A percentile compares a stretch with the other conserved stretches of the same genome.
Conservation (phyloP, 352 stramenopile genomes). For the Pythium sp. region DNA sequence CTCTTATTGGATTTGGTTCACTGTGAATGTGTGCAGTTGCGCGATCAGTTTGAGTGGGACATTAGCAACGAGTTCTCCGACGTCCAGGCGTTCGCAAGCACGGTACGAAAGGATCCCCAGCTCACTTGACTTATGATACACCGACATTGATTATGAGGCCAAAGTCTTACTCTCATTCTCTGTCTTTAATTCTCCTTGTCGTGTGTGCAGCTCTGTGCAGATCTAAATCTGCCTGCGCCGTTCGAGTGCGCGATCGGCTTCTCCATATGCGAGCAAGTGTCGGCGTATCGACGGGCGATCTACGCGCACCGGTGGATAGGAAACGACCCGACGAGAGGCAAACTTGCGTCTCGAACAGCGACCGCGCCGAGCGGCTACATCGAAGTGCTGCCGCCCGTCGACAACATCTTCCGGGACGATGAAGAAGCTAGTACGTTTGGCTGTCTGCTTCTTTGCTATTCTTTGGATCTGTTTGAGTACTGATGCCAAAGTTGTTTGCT, state of each 20-base stretch:
- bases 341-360: conserved; percentile 18
- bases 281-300: conserved; percentile 54
- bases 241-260: conserved; percentile 71
- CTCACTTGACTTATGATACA: not conserved
- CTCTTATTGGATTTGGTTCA: not conserved
- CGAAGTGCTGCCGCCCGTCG: conserved; percentile 46
- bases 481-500: not conserved
- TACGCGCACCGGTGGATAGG: conserved; percentile 58
- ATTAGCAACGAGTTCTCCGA: conserved; percentile 49
- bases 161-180: not conserved
- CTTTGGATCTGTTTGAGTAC: not conserved
- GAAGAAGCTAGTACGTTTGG: conserved; percentile 35
- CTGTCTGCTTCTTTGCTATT: not conserved
- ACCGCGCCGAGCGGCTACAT: conserved; percentile 37
- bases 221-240: conserved; percentile 47
- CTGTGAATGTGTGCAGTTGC: conserved; percentile 33
- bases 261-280: conserved; percentile 73
- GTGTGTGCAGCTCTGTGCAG: conserved; percentile 36
- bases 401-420: conserved; percentile 42
- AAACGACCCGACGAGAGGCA: conserved; percentile 29
- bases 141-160: no score
- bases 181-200: not conserved
- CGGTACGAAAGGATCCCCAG: conserved; percentile 15
- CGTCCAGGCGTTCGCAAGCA: conserved; percentile 49
- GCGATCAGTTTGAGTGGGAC: conserved; percentile 82